Evolutionary conservation across 179 eudicot genomes (phyloP).

Genomic region (Beta corolliflora): DNA sequence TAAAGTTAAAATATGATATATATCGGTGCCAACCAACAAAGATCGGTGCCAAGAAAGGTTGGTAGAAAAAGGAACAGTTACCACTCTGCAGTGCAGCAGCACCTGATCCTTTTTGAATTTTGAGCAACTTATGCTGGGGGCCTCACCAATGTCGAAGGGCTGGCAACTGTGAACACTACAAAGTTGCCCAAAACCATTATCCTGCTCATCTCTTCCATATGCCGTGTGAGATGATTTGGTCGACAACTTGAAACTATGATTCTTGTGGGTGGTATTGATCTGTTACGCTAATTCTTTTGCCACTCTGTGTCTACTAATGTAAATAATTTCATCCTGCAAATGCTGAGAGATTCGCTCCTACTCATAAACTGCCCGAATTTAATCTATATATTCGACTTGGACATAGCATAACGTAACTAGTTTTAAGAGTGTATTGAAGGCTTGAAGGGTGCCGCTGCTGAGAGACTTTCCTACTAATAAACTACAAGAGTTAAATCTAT

Average conservation of each 20-base stretch:
- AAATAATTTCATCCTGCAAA: not conserved
- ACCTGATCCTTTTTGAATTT: not conserved
- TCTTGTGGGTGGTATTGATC: not conserved
- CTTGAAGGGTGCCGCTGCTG: too few relatives aligned
- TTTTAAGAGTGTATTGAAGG: not conserved
- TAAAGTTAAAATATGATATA: slow-evolving; percentile 56
- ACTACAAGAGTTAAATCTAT: too few relatives aligned
- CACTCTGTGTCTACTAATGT: not conserved
- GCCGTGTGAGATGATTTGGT: not conserved
- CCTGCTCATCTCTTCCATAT: not conserved
- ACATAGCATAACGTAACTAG: not conserved
- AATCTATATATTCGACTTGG: not conserved
- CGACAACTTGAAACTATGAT: not conserved
- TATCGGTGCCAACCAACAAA: not conserved
- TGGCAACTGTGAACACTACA: not conserved
- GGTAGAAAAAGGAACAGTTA: not conserved
- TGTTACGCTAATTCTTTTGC: not conserved
- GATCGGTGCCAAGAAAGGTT: not conserved
- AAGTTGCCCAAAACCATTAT: not conserved
- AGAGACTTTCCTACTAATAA: too few relatives aligned
- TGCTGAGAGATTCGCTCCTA: not conserved
- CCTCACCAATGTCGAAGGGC: slow-evolving; percentile 5
- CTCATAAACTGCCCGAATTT: not conserved
- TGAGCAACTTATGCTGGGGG: not conserved
- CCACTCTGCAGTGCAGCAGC: not conserved